Evolutionary conservation across 2,329 filamentous ascomycete species (phyloP).

Genomic region (Nemania sp.): DNA sequence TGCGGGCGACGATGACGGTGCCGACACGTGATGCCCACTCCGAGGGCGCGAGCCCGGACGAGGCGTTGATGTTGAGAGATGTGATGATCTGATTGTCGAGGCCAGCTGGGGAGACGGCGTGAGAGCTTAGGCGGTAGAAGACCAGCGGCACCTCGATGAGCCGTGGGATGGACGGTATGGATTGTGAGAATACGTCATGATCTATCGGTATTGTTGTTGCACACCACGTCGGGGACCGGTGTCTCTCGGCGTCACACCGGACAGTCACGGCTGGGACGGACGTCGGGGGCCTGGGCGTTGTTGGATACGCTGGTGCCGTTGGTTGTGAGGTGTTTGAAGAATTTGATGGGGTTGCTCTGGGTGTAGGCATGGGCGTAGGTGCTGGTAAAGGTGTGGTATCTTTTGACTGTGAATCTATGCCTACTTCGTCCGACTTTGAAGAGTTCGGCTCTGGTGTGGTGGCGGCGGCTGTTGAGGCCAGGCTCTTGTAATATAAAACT

Average conservation of each 20-base stretch:
- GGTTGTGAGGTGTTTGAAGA: background rate
- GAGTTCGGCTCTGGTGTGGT: background rate
- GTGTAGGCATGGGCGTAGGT: background rate
- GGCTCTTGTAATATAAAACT: background rate
- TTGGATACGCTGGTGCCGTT: background rate
- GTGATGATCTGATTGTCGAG: slow-evolving; percentile 1
- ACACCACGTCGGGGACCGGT: background rate
- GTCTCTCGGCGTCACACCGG: background rate
- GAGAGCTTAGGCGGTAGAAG: slow-evolving; percentile 1
- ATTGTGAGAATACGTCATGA: background rate
- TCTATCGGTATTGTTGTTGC: background rate
- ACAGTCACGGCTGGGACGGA: background rate
- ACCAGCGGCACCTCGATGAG: slow-evolving; percentile 1
- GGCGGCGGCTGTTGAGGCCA: background rate
- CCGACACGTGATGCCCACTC: background rate
- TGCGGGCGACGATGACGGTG: background rate
- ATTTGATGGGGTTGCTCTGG: background rate
- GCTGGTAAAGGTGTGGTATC: background rate
- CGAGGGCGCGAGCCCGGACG: background rate
- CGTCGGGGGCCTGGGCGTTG: background rate
- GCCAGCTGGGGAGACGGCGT: background rate
- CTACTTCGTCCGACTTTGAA: background rate
- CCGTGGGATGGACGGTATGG: background rate
- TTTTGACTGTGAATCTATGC: background rate
- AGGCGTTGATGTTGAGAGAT: background rate